Evolutionary conservation across 306 rosid genomes (phyloP), one percentile per base, ranked within the genome.

Genomic region (Malus sieversii): DNA sequence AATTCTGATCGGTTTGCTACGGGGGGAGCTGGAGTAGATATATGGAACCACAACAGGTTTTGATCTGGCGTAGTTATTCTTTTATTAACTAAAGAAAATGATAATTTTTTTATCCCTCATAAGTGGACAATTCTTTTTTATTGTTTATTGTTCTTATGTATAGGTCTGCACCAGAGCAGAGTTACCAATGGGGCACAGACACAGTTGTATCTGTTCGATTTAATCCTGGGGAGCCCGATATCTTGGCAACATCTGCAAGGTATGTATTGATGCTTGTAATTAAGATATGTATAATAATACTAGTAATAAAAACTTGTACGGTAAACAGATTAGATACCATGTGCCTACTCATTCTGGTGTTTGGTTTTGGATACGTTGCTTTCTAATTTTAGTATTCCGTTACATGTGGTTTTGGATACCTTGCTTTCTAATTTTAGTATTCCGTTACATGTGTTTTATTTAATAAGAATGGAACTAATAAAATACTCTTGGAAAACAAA

Each of bases 31-130:
- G 93, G 89, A 84, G 89, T 95, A 63, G 91, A 90, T 76, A 79
- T 95, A 69, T 95, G 99, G 99, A 93, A 87, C 74, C 97, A 88
- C 75, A 95, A 89, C 85, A 92, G 95, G 99, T 95, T 66, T 77
- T 75, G 66, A 70, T 87, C 40, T 75, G 32, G 29, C 51, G 57
- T 69, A 71, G 59, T 66, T 40, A 59, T 76, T 70, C 38, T 68
- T 66, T 67, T 60, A 14, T 53, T 12, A 32, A 4, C 11, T 10
- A 25, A 8, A 0, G 40, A n/a, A 57, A 11, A 32, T 0, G 10
- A 48, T 27, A 45, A 3, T 4, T 3, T 3, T 18, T 40, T 23
- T 75, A 13, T 62, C 66, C 52, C 10, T 64, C 68, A 6, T 33
- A 18, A 29, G 10, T 10, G 72, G 66, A 64, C 48, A 29, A 42